Evolutionary conservation across 495 filamentous ascomycete genomes (phyloP).

Genomic region (Hypoxylon lienhwacheense): DNA sequence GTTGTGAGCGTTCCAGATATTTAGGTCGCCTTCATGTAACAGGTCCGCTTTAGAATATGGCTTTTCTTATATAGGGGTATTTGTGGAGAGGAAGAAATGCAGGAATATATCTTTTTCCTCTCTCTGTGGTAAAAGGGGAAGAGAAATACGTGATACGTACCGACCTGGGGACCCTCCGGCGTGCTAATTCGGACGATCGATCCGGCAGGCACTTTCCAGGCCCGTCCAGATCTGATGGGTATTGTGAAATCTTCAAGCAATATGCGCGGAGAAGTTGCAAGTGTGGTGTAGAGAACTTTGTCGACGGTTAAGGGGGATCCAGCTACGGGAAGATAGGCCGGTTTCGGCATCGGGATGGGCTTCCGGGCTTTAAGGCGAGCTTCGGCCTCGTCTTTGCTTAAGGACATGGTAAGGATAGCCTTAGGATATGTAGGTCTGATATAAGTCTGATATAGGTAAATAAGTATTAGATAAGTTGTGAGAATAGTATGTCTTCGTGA

Average conservation of each 20-base stretch:
- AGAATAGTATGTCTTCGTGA: not conserved
- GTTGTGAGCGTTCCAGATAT: conserved; percentile 76
- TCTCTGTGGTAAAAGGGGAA: too few species aligned
- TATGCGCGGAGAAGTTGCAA: conserved; percentile 40
- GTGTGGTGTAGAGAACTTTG: conserved; percentile 44
- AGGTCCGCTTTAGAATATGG: not conserved
- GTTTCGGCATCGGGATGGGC: conserved; percentile 45
- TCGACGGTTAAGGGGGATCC: conserved; percentile 50
- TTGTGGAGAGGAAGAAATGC: too few species aligned
- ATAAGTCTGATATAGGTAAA: not conserved
- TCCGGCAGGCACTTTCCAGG: conserved; percentile 64
- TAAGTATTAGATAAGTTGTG: not conserved
- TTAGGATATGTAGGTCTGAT: not conserved
- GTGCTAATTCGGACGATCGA: conserved; percentile 71
- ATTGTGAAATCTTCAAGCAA: conserved; percentile 48
- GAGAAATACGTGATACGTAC: too few species aligned
- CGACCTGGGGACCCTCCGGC: conserved; percentile 74
- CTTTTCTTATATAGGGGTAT: not conserved
- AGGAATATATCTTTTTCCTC: too few species aligned
- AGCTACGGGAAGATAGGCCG: conserved; percentile 52
- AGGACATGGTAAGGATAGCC: conserved; percentile 16
- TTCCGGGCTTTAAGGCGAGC: conserved; percentile 36
- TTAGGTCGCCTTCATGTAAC: conserved; percentile 61
- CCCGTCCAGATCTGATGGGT: conserved; percentile 61
- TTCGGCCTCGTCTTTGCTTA: conserved; percentile 32